Percentiles rank a stretch among this genome's conserved stretches.
These are phyloP conservation scores for Rosa multiflora DNA, from an alignment of 306 rosid species.

Conservation along the genomic window DNA sequence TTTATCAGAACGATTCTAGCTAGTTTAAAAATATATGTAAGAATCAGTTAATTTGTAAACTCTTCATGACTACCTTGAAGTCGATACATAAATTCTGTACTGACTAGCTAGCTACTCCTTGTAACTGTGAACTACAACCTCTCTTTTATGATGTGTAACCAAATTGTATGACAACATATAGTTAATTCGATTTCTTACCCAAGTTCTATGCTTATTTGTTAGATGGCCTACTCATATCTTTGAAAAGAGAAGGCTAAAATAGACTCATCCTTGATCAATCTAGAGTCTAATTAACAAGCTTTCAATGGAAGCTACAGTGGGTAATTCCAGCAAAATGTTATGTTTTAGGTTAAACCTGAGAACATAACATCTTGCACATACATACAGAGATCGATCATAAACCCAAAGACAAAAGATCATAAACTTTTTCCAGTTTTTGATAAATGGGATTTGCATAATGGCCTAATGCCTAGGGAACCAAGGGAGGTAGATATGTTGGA, in stretches of 20 bases:
- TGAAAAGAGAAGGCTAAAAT: background rate
- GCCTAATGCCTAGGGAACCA: conserved; percentile 1
- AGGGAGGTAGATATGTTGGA: background rate
- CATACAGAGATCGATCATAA: background rate
- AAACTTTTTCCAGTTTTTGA: background rate
- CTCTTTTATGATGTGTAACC: background rate
- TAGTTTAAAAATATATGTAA: background rate
- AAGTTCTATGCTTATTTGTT: background rate
- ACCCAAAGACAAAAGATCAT: background rate
- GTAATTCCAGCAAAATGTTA: background rate
- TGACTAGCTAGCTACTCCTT: conserved; percentile 2
- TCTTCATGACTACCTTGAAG: conserved; percentile 4
- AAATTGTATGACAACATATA: conserved; percentile 1
- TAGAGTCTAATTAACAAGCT: background rate
- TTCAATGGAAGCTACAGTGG: background rate
- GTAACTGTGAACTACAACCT: conserved; percentile 5
- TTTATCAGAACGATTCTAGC: background rate
- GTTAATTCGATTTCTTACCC: background rate
- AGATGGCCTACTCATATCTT: background rate
- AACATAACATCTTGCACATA: background rate
- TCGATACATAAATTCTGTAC: conserved; percentile 8
- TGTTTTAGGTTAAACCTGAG: background rate
- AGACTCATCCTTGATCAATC: background rate
- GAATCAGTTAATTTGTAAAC: conserved; percentile 6
- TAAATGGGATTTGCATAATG: background rate